Evolutionary conservation across 164 flowering plant species (phyloP).

Genomic region (Vitis rupestris): DNA sequence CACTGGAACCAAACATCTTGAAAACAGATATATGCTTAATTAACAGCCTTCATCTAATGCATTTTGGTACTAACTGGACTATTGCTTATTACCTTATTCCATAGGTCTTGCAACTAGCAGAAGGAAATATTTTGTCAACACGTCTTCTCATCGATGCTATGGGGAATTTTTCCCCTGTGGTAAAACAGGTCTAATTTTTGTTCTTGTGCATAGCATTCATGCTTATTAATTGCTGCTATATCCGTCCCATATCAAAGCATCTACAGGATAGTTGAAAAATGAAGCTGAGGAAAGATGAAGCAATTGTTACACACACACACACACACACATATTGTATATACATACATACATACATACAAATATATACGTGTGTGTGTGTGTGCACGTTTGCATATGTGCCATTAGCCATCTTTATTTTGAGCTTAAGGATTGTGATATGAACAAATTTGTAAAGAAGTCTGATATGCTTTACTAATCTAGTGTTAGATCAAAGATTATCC

Average conservation of each 20-base stretch:
- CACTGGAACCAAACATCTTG: too few relatives aligned
- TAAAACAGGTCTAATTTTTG: conserved; percentile 66
- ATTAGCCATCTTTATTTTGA: too few relatives aligned
- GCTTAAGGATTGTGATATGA: too few relatives aligned
- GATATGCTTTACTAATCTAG: background rate
- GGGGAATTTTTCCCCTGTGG: conserved; percentile 97
- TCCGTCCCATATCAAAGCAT: background rate
- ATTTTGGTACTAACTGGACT: background rate
- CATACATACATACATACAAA: background rate
- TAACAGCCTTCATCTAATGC: too few relatives aligned
- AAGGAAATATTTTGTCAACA: conserved; percentile 61
- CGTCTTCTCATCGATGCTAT: conserved; percentile 88
- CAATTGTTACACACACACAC: background rate
- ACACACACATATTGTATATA: background rate
- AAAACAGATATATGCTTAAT: too few relatives aligned
- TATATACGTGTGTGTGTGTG: too few relatives aligned
- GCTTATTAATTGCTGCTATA: background rate
- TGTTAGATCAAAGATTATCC: too few relatives aligned
- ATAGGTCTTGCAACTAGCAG: conserved; percentile 64
- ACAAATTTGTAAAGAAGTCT: background rate
- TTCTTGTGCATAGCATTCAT: background rate
- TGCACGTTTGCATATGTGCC: too few relatives aligned
- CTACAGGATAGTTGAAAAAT: too few relatives aligned
- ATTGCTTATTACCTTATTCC: background rate
- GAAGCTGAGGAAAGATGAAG: background rate